Evolutionary conservation across 768 basidiomycete genomes (phyloP).

Genomic region (Trametes maxima): DNA sequence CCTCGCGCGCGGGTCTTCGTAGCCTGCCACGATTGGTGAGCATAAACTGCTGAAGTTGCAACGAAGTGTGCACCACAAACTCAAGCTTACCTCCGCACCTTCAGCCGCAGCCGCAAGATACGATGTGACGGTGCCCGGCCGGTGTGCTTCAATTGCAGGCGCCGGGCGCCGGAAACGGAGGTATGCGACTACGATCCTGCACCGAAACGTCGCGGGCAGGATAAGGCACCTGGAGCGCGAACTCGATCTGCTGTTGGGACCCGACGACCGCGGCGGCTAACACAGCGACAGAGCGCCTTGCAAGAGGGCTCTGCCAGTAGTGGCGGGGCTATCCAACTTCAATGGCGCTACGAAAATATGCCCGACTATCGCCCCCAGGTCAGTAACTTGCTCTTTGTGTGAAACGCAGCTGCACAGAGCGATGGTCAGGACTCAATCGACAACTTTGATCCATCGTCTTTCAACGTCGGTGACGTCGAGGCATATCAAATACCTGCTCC

Average conservation of each 20-base stretch:
- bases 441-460: background rate
- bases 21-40: constrained; percentile 81
- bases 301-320: background rate
- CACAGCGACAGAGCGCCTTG: background rate
- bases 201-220: constrained; percentile 82
- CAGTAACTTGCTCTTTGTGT: background rate
- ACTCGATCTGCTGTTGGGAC: constrained; percentile 55
- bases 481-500: background rate
- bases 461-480: background rate
- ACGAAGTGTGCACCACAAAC: background rate
- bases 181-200: constrained; percentile 67
- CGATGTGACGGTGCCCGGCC: constrained; percentile 83
- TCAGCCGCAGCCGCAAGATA: constrained; percentile 74
- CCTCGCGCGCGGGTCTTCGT: constrained; percentile 74
- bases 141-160: constrained; percentile 70
- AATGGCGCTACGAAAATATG: background rate
- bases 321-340: background rate
- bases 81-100: constrained; percentile 24
- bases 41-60: background rate
- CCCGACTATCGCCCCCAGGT: background rate
- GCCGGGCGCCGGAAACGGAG: constrained; percentile 37
- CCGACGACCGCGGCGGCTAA: constrained; percentile 12
- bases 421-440: background rate
- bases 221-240: constrained; percentile 74
- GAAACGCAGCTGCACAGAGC: background rate